Evolutionary conservation across 1,139 yeast species (phyloP).

Genomic region (Candida sp.): DNA sequence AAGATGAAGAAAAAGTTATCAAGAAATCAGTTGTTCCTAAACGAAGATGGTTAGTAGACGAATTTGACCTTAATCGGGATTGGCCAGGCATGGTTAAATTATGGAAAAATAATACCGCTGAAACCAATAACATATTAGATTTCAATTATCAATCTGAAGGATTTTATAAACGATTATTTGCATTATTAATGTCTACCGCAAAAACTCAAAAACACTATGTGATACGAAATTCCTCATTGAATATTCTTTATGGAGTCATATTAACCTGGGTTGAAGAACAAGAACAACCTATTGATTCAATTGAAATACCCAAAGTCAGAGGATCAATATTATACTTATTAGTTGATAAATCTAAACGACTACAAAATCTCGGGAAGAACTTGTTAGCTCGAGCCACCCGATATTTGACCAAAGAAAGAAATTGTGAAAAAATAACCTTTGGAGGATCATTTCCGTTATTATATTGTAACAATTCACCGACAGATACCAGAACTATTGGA

Average conservation of each 20-base stretch:
- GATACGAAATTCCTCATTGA: constrained; percentile 57
- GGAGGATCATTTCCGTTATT: constrained; percentile 56
- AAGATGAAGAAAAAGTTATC: constrained; percentile 5
- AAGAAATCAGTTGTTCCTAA: constrained; percentile 20
- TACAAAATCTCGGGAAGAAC: constrained; percentile 58
- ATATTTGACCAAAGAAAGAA: constrained; percentile 44
- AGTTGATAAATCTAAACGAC: constrained; percentile 55
- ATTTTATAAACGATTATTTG: constrained; percentile 29
- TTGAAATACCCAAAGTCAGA: constrained; percentile 11
- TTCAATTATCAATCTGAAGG: constrained; percentile 22
- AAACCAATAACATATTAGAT: constrained; percentile 7
- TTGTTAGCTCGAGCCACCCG: constrained; percentile 54
- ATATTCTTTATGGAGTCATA: constrained; percentile 55
- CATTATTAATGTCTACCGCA: constrained; percentile 24
- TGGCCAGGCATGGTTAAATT: constrained; percentile 46
- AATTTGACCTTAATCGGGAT: constrained; percentile 50
- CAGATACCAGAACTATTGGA: constrained; percentile 18
- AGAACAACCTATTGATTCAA: constrained; percentile 1
- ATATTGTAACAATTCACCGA: constrained; percentile 11
- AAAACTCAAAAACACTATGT: constrained; percentile 49
- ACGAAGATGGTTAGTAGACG: constrained; percentile 62
- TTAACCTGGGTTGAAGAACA: constrained; percentile 50
- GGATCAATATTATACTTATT: constrained; percentile 50
- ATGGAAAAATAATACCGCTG: constrained; percentile 28
- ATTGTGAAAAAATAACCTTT: constrained; percentile 39